Evolutionary conservation across 331 rosid species (phyloP), one percentile per base, ranked within the genome.

Genomic region (Prunus yedoensis): DNA sequence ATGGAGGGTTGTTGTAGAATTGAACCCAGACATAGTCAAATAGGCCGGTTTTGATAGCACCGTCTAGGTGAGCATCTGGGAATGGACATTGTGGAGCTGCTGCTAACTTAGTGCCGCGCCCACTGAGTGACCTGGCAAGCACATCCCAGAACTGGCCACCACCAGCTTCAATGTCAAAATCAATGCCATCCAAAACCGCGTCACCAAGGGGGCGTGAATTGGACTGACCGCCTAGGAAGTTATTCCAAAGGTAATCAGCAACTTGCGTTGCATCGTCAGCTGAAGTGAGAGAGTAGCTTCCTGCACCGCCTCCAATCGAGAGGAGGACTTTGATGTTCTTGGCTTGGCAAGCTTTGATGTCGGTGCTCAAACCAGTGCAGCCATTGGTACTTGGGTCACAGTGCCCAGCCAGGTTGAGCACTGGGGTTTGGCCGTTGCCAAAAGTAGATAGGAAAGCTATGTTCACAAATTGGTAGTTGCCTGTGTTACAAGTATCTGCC

Each of bases 1-100:
- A 85, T 4, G 0, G 66, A 78, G 78, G 27, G 77, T 89, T 89
- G 79, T 89, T 87, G 68, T 87, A 89, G 83, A 89, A 89, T 70
- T 87, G 91, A 59, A 89, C 91, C 89, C 89, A 89, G 14, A 89
- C 88, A 20, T 79, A 83, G 30, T 89, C 89, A 63, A 89, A 87
- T 0, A 89, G 47, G 1, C 89, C 91, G 0, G 93, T 89, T 2
- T 63, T 20, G 14, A 89, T 84, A 0, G 93, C 88, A 5, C 75
- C 3, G 7, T 72, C 79, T 15, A 84, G 79, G 28, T 78, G 80
- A 41, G 76, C 65, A 58, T 86, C 87, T 0, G 87, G 87, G 83
- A 7, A 68, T 1, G 85, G 83, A 74, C 93, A 89, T 11, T 84
- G 89, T 5, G 91, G 93, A 4, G 93, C 86, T 54, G 91, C 91